phyloP scores from a whole-genome alignment of 306 rosid genomes.

The Purshia tridentata region DNA sequence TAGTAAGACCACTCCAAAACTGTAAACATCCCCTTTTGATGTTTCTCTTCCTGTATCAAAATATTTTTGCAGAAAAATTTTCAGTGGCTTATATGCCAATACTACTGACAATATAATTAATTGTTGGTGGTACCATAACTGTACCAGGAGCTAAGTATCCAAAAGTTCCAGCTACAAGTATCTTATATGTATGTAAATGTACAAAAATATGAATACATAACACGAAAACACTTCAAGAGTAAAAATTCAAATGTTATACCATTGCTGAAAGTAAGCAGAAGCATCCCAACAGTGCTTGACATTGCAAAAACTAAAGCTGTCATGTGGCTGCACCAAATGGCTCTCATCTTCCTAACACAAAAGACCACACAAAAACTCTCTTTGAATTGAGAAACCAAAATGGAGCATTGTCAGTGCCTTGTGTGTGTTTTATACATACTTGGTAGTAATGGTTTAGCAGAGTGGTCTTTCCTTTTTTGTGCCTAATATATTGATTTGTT shows the following conservation, averaged over 20 bases:
- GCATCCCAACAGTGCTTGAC: not conserved
- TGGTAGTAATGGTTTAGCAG: too few relatives aligned
- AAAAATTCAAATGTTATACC: not conserved
- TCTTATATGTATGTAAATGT: too few relatives aligned
- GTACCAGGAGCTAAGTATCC: slow-evolving; percentile 95
- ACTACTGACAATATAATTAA: not conserved
- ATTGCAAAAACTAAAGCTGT: not conserved
- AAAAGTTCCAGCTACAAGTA: slow-evolving; percentile 83
- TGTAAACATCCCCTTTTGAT: slow-evolving; percentile 81
- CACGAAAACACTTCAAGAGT: too few relatives aligned
- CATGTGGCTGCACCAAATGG: too few relatives aligned
- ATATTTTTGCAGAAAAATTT: slow-evolving; percentile 59
- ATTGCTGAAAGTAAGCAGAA: not conserved
- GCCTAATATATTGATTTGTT: too few relatives aligned
- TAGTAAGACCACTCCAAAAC: slow-evolving; percentile 82
- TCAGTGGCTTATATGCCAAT: slow-evolving; percentile 14
- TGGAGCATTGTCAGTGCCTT: too few relatives aligned
- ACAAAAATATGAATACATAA: too few relatives aligned
- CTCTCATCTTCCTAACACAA: too few relatives aligned
- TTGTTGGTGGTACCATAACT: not conserved
- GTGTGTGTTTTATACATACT: too few relatives aligned
- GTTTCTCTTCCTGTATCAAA: slow-evolving; percentile 95
- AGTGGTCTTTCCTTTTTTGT: too few relatives aligned
- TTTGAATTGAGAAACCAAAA: too few relatives aligned
- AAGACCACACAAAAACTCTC: too few relatives aligned